phyloP scores from a whole-genome alignment of 2,329 filamentous ascomycete genomes.

The Aspergillus ibericus region DNA sequence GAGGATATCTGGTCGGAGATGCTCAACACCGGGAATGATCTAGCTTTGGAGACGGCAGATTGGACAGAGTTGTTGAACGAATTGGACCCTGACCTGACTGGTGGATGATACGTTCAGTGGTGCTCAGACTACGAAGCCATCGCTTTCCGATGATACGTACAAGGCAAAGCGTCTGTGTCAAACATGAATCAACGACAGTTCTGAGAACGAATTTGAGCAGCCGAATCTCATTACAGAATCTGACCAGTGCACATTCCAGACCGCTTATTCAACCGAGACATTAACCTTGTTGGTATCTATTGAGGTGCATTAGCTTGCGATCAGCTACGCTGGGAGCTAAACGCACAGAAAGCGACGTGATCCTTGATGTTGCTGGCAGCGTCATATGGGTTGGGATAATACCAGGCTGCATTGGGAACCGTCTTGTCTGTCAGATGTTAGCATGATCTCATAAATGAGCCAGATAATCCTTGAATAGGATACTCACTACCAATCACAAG shows the following conservation, averaged over 20 bases:
- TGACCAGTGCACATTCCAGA: not conserved
- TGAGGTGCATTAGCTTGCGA: not conserved
- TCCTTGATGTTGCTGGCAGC: slow-evolving; percentile 54
- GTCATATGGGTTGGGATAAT: slow-evolving; percentile 54
- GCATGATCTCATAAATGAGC: not conserved
- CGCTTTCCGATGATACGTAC: too few species aligned
- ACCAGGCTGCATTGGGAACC: slow-evolving; percentile 59
- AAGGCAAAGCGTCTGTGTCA: too few species aligned
- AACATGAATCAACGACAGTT: not conserved
- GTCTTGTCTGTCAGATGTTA: slow-evolving; percentile 39
- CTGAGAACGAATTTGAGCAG: not conserved
- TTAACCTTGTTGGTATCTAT: slow-evolving; percentile 40
- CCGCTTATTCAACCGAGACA: slow-evolving; percentile 16
- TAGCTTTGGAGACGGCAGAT: slow-evolving; percentile 25
- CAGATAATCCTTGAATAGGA: not conserved
- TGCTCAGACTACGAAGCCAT: too few species aligned
- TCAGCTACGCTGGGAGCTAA: not conserved
- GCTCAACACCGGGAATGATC: slow-evolving; percentile 27
- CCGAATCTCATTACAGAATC: not conserved
- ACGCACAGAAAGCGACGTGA: slow-evolving; percentile 60
- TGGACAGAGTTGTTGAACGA: slow-evolving; percentile 34
- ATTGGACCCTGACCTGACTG: slow-evolving; percentile 23
- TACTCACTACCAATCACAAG: slow-evolving; percentile 49
- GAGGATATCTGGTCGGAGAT: slow-evolving; percentile 37
- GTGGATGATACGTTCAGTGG: slow-evolving; percentile 8